Base-by-base conservation (phyloP, 805 yeast genomes). In the Saccharomycopsis sp. region DNA sequence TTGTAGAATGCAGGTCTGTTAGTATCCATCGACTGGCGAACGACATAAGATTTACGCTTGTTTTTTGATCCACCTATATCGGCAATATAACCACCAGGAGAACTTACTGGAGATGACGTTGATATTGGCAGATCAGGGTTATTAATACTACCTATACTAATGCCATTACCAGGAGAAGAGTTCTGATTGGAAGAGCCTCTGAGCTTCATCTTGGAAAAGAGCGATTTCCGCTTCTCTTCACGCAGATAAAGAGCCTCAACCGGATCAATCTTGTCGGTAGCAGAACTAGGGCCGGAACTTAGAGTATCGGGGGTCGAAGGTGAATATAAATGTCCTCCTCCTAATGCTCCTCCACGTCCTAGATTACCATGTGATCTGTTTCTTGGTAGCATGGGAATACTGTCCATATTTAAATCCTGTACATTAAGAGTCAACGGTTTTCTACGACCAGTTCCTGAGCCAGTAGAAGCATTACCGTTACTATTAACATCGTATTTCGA, bases 161-260 rank as follows among this genome's bases (percentile, higher is more conserved):
- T 35, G 14, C 41, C 41, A 35, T 35, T 35, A 35, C 14, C 8
- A 9, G 41, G 14, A 35, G 14, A 8, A 35, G 41, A 9, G 14
- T 35, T 35, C 8, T 35, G 8, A 35, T 35, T 35, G 22, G 49
- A 44, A 17, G 38, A 29, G 38, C 38, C 38, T 5, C 56, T 17
- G 47, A 7, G 17, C 25, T 50, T 56, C 54, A 24, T 56, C 20
- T 51, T 50, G 24, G 22, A 41, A 9, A 42, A 47, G 25, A 54
- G 15, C 3, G 58, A 54, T 19, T 54, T 59, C 42, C 42, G 52
- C n/a, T 42, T 50, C 41, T 53, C 56, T 14, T 59, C 54, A 34
- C 54, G 52, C 15, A 15, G 54, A 38, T 56, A 59, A 15, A 59
- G 42, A 7, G 52, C 55, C 50, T 59, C 62, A n/a, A 57, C 60